A percentile compares a stretch with the other conserved stretches of the same genome.
Conservation (phyloP, 2,329 filamentous ascomycete species). For the Claviceps pusilla region DNA sequence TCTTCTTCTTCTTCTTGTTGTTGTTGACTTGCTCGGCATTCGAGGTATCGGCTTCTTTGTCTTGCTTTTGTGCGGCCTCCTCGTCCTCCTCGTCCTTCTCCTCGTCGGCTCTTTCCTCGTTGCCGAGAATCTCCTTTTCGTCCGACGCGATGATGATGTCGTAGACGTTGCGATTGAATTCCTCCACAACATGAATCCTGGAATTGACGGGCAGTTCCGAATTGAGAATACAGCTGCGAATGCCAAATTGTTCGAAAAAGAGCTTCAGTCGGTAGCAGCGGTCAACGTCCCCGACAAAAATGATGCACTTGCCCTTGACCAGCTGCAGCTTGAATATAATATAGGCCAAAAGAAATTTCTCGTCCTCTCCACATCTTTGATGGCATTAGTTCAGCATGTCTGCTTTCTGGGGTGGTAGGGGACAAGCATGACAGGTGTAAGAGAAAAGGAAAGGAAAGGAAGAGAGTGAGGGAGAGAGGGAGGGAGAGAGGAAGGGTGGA, state of each 20-base stretch:
- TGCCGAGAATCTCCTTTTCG: constrained; percentile 69
- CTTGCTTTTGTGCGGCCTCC: constrained; percentile 24
- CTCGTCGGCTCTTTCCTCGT: constrained; percentile 32
- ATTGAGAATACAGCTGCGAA: constrained; percentile 85
- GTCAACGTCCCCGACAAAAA: constrained; percentile 69
- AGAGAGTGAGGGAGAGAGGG: no score
- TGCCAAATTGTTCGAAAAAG: constrained; percentile 92
- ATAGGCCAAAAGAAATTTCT: constrained; percentile 86
- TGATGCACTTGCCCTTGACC: constrained; percentile 74
- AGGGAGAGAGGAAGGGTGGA: background rate
- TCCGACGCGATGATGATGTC: constrained; percentile 96
- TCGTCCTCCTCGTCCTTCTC: constrained; percentile 23
- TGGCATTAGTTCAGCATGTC: constrained; percentile 7
- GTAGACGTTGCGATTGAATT: constrained; percentile 94
- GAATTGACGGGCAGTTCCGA: constrained; percentile 89
- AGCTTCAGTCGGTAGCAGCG: constrained; percentile 81
- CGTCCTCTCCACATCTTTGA: constrained; percentile 71
- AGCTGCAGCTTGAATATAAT: constrained; percentile 91
- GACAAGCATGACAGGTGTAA: background rate
- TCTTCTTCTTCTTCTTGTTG: constrained; percentile 10
- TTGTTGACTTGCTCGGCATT: constrained; percentile 13
- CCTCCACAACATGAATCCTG: constrained; percentile 83
- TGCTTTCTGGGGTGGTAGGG: background rate
- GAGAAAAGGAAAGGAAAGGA: no score
- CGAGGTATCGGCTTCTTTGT: constrained; percentile 6